A percentile compares a stretch with the other conserved stretches of the same genome.
Conservation (phyloP, 2,329 filamentous ascomycete species). For the Aspergillus oerlinghausenensis region DNA sequence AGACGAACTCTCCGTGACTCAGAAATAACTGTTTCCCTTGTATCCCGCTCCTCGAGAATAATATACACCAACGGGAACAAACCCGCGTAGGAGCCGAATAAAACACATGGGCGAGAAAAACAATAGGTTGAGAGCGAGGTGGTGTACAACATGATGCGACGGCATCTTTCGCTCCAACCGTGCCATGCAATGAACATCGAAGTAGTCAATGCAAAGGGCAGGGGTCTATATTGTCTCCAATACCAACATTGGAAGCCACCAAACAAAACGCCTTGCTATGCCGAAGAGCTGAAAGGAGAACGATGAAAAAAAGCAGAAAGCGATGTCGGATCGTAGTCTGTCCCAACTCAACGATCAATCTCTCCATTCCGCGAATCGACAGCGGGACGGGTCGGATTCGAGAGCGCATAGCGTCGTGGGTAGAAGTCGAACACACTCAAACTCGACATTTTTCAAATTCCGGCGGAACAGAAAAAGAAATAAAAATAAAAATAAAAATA, state of each 20-base stretch:
- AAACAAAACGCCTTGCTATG: conserved; percentile 40
- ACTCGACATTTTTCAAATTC: not conserved
- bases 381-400: not conserved
- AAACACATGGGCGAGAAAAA: not conserved
- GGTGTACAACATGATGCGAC: not conserved
- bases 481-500: no score
- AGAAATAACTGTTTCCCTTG: not conserved
- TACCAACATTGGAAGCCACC: conserved; percentile 20
- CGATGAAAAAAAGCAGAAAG: conserved; percentile 4
- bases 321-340: not conserved
- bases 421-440: not conserved
- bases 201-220: conserved; percentile 17
- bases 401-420: not conserved
- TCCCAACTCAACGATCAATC: not conserved
- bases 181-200: conserved; percentile 3
- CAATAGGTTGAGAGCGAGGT: not conserved
- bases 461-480: not conserved
- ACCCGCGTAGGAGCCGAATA: not conserved
- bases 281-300: conserved; percentile 24
- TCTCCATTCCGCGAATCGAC: not conserved
- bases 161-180: not conserved
- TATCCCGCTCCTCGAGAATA: conserved; percentile 3
- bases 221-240: conserved; percentile 17
- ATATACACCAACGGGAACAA: conserved; percentile 5
- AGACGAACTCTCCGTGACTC: not conserved